A percentile compares a stretch with the other conserved stretches of the same genome.
Evolutionary conservation across 2,329 filamentous ascomycete genomes (phyloP).

Genomic region (Pyrenophora teres): DNA sequence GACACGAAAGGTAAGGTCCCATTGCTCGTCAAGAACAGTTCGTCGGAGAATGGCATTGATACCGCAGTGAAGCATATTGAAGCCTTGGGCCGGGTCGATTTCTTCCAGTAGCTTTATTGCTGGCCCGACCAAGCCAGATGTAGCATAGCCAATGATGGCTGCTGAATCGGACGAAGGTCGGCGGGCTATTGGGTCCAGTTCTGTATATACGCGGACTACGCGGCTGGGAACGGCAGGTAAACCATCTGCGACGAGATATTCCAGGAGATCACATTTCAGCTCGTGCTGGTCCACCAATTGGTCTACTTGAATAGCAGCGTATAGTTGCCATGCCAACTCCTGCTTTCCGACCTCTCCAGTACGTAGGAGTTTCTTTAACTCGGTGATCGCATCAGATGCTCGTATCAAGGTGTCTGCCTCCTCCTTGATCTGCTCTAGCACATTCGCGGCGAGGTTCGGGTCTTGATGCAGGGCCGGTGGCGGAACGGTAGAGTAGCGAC

Average conservation of each 20-base stretch:
- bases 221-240: slow-evolving; percentile 48
- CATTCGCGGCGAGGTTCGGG: slow-evolving; percentile 8
- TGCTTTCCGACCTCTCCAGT: slow-evolving; percentile 23
- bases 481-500: slow-evolving; percentile 33
- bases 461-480: slow-evolving; percentile 17
- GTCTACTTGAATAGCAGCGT: slow-evolving; percentile 31
- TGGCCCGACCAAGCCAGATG: slow-evolving; percentile 45
- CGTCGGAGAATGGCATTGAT: slow-evolving; percentile 38
- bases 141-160: slow-evolving; percentile 52
- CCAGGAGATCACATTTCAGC: slow-evolving; percentile 32
- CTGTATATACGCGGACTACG: slow-evolving; percentile 53
- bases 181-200: slow-evolving; percentile 46
- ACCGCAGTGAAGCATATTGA: slow-evolving; percentile 25
- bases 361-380: slow-evolving; percentile 26
- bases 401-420: slow-evolving; percentile 28
- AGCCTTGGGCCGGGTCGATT: slow-evolving; percentile 28
- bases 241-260: slow-evolving; percentile 32
- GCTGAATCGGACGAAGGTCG: slow-evolving; percentile 52
- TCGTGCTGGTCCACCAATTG: slow-evolving; percentile 1
- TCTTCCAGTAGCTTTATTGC: slow-evolving; percentile 51
- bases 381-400: slow-evolving; percentile 21
- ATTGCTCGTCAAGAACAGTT: slow-evolving; percentile 40
- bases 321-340: slow-evolving; percentile 47
- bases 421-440: slow-evolving; percentile 17
- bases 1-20: slow-evolving; percentile 42